Base-by-base conservation (phyloP, 257 asterid species). In the Linderniella brevidens region DNA sequence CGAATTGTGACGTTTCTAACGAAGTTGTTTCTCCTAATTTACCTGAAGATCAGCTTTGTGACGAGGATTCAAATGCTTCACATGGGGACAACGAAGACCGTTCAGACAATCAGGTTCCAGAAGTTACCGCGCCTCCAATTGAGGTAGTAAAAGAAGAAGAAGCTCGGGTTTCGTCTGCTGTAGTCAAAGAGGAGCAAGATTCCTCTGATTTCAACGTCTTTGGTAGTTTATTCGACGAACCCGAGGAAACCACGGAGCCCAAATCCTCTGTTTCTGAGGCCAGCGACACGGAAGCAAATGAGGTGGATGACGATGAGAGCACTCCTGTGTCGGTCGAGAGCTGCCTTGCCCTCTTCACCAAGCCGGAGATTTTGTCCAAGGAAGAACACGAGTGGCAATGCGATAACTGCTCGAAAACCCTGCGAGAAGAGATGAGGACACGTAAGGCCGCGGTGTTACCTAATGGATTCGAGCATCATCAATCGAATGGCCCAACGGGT, bases 371-470 rank as follows among this genome's bases (percentile, higher is more conserved):
- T 58, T 92, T 88, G 41, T 65, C 66, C 60, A 78, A 84, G 75
- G 85, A 76, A 12, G 98, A 84, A 54, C 92, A 88, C 49, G 96
- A 87, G 43, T 81, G 98, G 98, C 66, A 78, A 57, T 88, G 98
- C 57, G 96, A 84, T 59, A 80, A 77, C 60, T 88, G 98, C 62
- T 74, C 96, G 35, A 88, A 78, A 64, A 35, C 66, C 69, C 40
- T 80, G 54, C 73, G 43, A 43, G 81, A 69, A 49, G 69, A 66
- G 59, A 75, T 49, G 55, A 53, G 18, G 38, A 56, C 59, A 65
- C 52, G 56, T 54, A 52, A 16, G 45, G 60, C 58, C 46, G 58
- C 64, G 46, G 5, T 44, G 18, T 41, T 64, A 8, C 64, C 60
- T 40, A 18, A 17, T 25, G 51, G 43, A 47, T 50, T 45, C 12